phyloP scores from a whole-genome alignment of 768 basidiomycete species.

The Lactarius psammicola region DNA sequence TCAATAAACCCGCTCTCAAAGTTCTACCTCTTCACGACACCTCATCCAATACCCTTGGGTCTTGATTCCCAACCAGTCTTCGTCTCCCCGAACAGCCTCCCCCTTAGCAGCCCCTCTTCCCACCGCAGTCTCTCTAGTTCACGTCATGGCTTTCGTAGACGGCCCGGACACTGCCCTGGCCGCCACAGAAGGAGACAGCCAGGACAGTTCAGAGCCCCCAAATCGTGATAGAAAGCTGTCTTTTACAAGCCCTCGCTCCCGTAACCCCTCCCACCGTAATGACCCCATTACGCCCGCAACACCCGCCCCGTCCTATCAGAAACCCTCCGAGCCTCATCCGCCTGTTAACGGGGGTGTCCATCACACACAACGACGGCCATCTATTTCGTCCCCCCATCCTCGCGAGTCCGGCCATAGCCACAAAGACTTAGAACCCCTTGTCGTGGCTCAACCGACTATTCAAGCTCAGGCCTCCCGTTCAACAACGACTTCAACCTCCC shows the following conservation, averaged over 20 bases:
- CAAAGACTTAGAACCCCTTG: slow-evolving; percentile 42
- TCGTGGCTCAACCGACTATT: slow-evolving; percentile 30
- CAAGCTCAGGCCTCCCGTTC: slow-evolving; percentile 34
- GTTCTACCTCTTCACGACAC: slow-evolving; percentile 27
- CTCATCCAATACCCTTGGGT: slow-evolving; percentile 27
- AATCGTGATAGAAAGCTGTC: slow-evolving; percentile 34
- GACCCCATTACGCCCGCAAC: slow-evolving; percentile 18
- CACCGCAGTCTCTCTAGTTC: slow-evolving; percentile 20
- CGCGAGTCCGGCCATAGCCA: slow-evolving; percentile 54
- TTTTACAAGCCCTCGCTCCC: slow-evolving; percentile 25
- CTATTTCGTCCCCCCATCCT: slow-evolving; percentile 49
- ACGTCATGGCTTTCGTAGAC: slow-evolving; percentile 43
- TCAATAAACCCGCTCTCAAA: slow-evolving; percentile 35
- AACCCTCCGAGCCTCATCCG: background rate
- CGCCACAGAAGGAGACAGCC: slow-evolving; percentile 48
- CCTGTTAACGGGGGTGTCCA: slow-evolving; percentile 29
- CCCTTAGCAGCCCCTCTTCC: slow-evolving; percentile 32
- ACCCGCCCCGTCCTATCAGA: slow-evolving; percentile 10
- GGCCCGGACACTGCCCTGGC: slow-evolving; percentile 51
- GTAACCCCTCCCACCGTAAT: background rate
- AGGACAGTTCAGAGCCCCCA: slow-evolving; percentile 60
- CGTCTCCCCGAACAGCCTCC: slow-evolving; percentile 23
- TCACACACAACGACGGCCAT: slow-evolving; percentile 24
- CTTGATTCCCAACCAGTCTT: slow-evolving; percentile 26
- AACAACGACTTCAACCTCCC: slow-evolving; percentile 43